Evolutionary conservation across 208 protist species (phyloP), one percentile per base, ranked within the genome.

Genomic region (Crithidia expoeki): DNA sequence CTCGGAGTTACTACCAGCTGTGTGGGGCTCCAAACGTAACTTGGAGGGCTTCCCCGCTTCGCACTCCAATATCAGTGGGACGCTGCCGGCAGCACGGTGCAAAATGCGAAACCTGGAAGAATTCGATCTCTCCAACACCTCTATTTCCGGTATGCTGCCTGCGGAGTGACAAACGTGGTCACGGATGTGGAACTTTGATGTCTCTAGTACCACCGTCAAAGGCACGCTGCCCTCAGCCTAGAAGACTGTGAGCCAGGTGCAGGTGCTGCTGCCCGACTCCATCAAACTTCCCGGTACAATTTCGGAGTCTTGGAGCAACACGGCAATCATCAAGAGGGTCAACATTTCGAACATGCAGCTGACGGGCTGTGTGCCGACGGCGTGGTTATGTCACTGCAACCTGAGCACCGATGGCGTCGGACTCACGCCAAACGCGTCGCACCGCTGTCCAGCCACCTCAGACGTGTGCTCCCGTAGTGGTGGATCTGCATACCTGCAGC

Each of bases 81-180:
- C n/a, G n/a, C n/a, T n/a, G n/a, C n/a, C n/a, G n/a, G n/a, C n/a
- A n/a, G n/a, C n/a, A n/a, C n/a, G n/a, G n/a, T n/a, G n/a, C n/a
- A n/a, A n/a, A n/a, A n/a, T n/a, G n/a, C n/a, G n/a, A n/a, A n/a
- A n/a, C n/a, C n/a, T n/a, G n/a, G n/a, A n/a, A n/a, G n/a, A n/a
- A n/a, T n/a, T n/a, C n/a, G n/a, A n/a, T 30, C 7, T 6, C n/a
- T 3, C 21, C 6, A 25, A 9, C 42, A 63, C 36, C 36, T 5
- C 36, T 12, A 12, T 63, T 28, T 27, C 38, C 28, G 58, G 58
- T 27, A 52, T 42, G 58, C 58, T 63, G 36, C 58, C 58, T n/a
- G n/a, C n/a, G n/a, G n/a, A n/a, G n/a, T n/a, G n/a, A 27, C 5
- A 17, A 10, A 6, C 23, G 28, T 63, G 58, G 58, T 17, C 58